Conservation (phyloP, 345 rosid species). For the Populus euphratica region DNA sequence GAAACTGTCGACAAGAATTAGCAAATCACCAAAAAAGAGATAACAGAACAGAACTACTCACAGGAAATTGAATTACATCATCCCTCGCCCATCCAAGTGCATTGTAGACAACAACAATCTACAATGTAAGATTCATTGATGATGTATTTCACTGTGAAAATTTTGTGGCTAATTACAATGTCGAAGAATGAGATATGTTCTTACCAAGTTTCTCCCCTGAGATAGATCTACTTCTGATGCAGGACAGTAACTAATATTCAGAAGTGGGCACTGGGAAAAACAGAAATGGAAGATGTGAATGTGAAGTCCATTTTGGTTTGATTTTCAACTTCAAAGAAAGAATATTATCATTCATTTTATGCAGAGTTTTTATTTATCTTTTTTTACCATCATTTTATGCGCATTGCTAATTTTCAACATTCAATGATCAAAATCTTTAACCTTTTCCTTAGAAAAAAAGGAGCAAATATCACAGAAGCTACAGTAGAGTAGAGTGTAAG, state of each 20-base stretch:
- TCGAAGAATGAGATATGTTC: slow-evolving; percentile 13
- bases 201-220: slow-evolving; percentile 70
- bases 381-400: not conserved
- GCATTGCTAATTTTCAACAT: not conserved
- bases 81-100: slow-evolving; percentile 95
- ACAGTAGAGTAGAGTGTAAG: not conserved
- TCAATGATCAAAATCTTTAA: not conserved
- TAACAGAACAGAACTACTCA: slow-evolving; percentile 33
- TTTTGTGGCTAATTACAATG: not conserved
- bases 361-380: no score
- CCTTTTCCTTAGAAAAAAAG: not conserved
- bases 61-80: slow-evolving; percentile 80
- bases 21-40: not conserved
- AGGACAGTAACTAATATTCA: slow-evolving; percentile 93
- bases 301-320: slow-evolving; percentile 12
- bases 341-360: not conserved
- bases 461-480: not conserved
- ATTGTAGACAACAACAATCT: slow-evolving; percentile 81
- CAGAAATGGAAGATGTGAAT: not conserved
- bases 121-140: slow-evolving; percentile 14
- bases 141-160: slow-evolving; percentile 18
- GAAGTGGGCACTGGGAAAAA: slow-evolving; percentile 70
- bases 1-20: not conserved
- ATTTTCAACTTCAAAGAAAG: slow-evolving; percentile 10
- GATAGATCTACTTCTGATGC: slow-evolving; percentile 65